These are phyloP conservation scores for Epithele typhae DNA, from an alignment of 768 basidiomycete genomes.

Conservation along the genomic window DNA sequence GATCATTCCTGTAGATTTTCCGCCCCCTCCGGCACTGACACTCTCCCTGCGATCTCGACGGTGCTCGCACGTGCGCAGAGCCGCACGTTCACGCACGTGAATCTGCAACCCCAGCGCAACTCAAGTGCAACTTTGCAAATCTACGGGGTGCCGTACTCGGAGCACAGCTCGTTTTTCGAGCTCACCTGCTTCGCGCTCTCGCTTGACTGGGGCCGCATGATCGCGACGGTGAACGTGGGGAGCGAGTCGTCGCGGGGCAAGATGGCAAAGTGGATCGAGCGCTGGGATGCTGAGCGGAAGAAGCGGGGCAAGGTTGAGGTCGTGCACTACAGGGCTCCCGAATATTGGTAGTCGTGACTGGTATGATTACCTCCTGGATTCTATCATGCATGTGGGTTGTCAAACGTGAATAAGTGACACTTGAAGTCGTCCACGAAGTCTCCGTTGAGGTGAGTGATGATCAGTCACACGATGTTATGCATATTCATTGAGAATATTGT, in stretches of 20 bases:
- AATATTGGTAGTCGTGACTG: slow-evolving; percentile 39
- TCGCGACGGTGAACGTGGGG: slow-evolving; percentile 91
- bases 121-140: slow-evolving; percentile 68
- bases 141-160: slow-evolving; percentile 88
- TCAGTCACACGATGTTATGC: no score
- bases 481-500: no score
- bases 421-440: no score
- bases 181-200: slow-evolving; percentile 93
- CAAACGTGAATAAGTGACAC: no score
- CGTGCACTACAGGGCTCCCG: slow-evolving; percentile 34
- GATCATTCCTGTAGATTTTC: slow-evolving; percentile 46
- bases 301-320: slow-evolving; percentile 38
- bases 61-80: slow-evolving; percentile 67
- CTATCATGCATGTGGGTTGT: no score
- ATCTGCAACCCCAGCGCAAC: slow-evolving; percentile 65
- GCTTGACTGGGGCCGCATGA: slow-evolving; percentile 81
- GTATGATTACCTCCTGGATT: no score
- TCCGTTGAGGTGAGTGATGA: no score
- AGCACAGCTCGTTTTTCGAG: slow-evolving; percentile 95
- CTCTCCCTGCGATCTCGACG: slow-evolving; percentile 56
- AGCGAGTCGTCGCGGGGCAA: slow-evolving; percentile 69
- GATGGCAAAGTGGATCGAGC: slow-evolving; percentile 86
- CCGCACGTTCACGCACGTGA: slow-evolving; percentile 62
- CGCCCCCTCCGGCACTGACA: slow-evolving; percentile 59
- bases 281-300: slow-evolving; percentile 83